Evolutionary conservation across 805 yeast species (phyloP).

Genomic region (Candida koratica): DNA sequence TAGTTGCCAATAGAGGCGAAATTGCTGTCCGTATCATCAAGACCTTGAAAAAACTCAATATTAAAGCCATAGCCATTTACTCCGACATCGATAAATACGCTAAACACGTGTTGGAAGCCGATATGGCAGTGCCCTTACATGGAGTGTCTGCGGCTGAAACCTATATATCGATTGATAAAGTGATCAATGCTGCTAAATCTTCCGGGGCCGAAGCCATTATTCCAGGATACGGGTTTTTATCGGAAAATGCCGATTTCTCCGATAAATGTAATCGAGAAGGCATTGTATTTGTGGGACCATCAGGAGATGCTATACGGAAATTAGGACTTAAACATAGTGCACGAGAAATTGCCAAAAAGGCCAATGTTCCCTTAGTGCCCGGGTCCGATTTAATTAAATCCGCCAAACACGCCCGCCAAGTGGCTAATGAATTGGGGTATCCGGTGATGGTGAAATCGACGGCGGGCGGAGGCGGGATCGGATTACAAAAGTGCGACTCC

Average conservation of each 20-base stretch:
- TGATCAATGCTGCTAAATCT: conserved; percentile 77
- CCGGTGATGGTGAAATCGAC: conserved; percentile 97
- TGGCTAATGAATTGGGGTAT: conserved; percentile 72
- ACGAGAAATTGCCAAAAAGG: conserved; percentile 83
- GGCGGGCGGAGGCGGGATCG: conserved; percentile 99
- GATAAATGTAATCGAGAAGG: conserved; percentile 82
- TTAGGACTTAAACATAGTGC: conserved; percentile 96
- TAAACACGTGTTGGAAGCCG: conserved; percentile 81
- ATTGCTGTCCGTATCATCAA: conserved; percentile 92
- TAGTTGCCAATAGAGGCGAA: conserved; percentile 96
- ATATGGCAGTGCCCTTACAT: conserved; percentile 70
- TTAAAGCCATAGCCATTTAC: conserved; percentile 80
- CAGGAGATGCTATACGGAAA: conserved; percentile 87
- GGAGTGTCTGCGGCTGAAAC: conserved; percentile 90
- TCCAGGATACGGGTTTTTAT: conserved; percentile 95
- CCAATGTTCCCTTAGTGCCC: conserved; percentile 97
- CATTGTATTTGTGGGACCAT: conserved; percentile 92
- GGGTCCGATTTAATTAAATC: conserved; percentile 81
- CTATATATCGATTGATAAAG: conserved; percentile 79
- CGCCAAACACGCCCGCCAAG: conserved; percentile 68
- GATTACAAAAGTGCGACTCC: conserved; percentile 87
- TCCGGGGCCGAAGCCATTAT: conserved; percentile 91
- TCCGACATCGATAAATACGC: conserved; percentile 89
- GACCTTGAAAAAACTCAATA: conserved; percentile 76
- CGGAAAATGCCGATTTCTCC: conserved; percentile 95